Base-by-base conservation (phyloP, 2,329 filamentous ascomycete genomes). In the Acrodontium crateriforme region DNA sequence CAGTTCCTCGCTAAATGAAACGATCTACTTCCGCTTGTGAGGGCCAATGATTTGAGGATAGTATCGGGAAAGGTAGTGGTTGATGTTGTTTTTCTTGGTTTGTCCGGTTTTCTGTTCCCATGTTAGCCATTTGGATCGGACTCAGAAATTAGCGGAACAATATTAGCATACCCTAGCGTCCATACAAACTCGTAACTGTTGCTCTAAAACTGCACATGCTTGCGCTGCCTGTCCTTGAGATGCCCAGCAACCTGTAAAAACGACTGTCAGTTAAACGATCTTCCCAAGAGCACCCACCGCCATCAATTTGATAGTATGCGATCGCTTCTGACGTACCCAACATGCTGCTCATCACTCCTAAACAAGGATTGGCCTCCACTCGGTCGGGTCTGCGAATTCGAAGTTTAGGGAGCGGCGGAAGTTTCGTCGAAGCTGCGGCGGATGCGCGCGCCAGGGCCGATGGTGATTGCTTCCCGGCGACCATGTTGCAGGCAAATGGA, bases 21-120 rank as follows among this genome's bases (percentile, higher is more conserved):
- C n/a, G n/a, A n/a, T 31, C 38, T 58, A 71, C 44, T 75, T 70
- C 55, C 65, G 67, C 58, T 85, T 71, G 69, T 74, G 62, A 40
- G 74, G 67, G 47, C 77, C 68, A 59, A 76, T 69, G 63, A 91
- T 63, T 53, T 76, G 72, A 9, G 74, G 72, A 45, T 78, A 79
- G 62, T 80, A 70, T 47, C 89, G 72, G 41, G 71, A 69, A 23
- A 95, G 63, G 54, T 94, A 85, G 65, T 85, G 85, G 60, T 95
- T 95, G 70, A 95, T 84, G 39, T 70, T 73, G 54, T 74, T 87
- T 62, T 76, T 82, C 52, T 71, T 70, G 39, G 58, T 53, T 30
- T 59, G 55, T 38, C 55, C 55, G 25, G 66, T 55, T 65, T 64
- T 71, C 72, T 76, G 50, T 36, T 12, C 14, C 14, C 14, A 18